phyloP scores from a whole-genome alignment of 1,284 basidiomycete genomes.

The Puccinia horiana region DNA sequence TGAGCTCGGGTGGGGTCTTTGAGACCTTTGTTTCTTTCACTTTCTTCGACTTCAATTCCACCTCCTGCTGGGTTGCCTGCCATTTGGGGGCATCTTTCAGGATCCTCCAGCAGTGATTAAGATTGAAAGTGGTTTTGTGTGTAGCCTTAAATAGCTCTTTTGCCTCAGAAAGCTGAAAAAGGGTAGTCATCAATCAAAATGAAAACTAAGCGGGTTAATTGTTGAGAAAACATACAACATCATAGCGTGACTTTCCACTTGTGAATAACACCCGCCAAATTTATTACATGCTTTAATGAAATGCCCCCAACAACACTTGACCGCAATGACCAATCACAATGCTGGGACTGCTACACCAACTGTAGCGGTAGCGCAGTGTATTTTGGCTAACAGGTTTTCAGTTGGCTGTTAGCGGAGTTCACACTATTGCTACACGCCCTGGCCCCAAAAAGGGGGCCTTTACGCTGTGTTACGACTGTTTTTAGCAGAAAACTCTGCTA shows the following conservation, averaged over 20 bases:
- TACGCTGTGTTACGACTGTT: too few relatives aligned
- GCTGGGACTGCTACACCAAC: too few relatives aligned
- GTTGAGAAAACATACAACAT: background rate
- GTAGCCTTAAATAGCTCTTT: background rate
- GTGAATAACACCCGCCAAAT: background rate
- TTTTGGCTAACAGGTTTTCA: too few relatives aligned
- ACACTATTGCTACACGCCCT: too few relatives aligned
- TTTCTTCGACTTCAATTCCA: too few relatives aligned
- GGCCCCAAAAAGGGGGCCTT: too few relatives aligned
- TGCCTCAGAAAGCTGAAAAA: slow-evolving; percentile 1
- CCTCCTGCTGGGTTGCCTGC: background rate
- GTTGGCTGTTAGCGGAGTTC: too few relatives aligned
- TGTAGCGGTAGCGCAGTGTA: too few relatives aligned
- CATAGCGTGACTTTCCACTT: background rate
- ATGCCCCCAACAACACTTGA: background rate
- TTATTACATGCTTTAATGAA: background rate
- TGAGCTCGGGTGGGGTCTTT: too few relatives aligned
- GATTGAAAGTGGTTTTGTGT: background rate
- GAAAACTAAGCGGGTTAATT: background rate
- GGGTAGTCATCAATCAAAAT: background rate
- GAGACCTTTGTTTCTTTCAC: too few relatives aligned
- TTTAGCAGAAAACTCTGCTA: too few relatives aligned
- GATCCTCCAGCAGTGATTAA: background rate
- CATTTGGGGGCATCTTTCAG: background rate
- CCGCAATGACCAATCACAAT: background rate